These are phyloP conservation scores for Tylopilus plumbeoviolaceoides DNA, from an alignment of 768 basidiomycete species.

Conservation along the genomic window DNA sequence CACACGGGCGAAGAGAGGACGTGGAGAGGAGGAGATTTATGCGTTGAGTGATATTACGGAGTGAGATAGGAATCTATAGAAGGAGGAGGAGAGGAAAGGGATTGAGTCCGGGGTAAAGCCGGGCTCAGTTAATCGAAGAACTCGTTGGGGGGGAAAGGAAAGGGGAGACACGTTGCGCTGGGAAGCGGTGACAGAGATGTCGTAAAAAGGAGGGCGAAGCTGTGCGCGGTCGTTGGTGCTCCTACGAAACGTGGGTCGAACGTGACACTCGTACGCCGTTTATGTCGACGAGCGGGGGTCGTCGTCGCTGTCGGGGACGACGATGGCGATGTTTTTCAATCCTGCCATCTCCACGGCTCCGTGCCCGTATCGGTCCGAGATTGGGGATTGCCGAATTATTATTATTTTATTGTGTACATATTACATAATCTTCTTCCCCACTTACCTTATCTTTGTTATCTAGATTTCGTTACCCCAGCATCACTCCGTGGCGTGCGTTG, in stretches of 20 bases:
- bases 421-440: slow-evolving; percentile 20
- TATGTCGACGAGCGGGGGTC: neutral
- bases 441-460: slow-evolving; percentile 8
- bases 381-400: slow-evolving; percentile 11
- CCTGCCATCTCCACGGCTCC: slow-evolving; percentile 16
- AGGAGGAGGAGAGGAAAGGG: slow-evolving; percentile 9
- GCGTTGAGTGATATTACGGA: slow-evolving; percentile 23
- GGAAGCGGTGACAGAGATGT: slow-evolving; percentile 20
- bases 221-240: slow-evolving; percentile 14
- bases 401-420: neutral
- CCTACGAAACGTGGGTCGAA: slow-evolving; percentile 25
- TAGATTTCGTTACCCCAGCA: neutral
- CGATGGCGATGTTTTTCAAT: slow-evolving; percentile 12
- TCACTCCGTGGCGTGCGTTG: neutral
- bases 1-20: slow-evolving; percentile 14
- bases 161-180: slow-evolving; percentile 17
- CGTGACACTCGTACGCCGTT: slow-evolving; percentile 13
- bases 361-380: slow-evolving; percentile 26
- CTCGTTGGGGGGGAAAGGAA: slow-evolving; percentile 11
- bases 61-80: slow-evolving; percentile 29
- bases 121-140: slow-evolving; percentile 23
- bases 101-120: slow-evolving; percentile 31
- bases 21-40: slow-evolving; percentile 16
- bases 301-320: slow-evolving; percentile 1
- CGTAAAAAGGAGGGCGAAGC: slow-evolving; percentile 24